phyloP scores from a whole-genome alignment of 1,284 basidiomycete genomes.

The Bjerkandera adusta region DNA sequence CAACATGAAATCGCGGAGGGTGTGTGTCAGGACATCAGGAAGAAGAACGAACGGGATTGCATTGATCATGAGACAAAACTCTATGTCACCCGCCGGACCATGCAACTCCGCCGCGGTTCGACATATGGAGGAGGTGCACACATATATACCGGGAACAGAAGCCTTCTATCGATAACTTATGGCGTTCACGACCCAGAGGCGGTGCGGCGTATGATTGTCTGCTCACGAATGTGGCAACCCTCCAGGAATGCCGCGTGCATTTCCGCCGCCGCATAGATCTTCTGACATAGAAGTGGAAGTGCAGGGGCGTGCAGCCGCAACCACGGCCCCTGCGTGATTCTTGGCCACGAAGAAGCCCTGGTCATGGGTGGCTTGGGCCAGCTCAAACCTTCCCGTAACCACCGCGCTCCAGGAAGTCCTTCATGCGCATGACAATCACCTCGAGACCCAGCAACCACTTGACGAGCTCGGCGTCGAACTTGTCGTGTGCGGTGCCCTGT shows the following conservation, averaged over 20 bases:
- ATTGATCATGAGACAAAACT: constrained; percentile 1
- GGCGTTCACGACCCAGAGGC: no score
- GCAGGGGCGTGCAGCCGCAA: not conserved
- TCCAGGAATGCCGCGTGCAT: constrained; percentile 1
- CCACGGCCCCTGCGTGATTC: not conserved
- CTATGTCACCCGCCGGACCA: no score
- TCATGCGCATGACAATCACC: constrained; percentile 64
- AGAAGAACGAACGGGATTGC: constrained; percentile 1
- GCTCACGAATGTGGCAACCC: no score
- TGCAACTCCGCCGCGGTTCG: no score
- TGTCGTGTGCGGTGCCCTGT: constrained; percentile 78
- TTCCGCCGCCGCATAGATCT: constrained; percentile 4
- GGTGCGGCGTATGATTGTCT: no score
- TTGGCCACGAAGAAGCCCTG: not conserved
- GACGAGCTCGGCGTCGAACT: constrained; percentile 69
- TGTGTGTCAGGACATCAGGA: constrained; percentile 3
- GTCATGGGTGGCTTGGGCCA: not conserved
- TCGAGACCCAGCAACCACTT: constrained; percentile 84
- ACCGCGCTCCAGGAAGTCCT: constrained; percentile 64
- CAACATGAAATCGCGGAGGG: constrained; percentile 3
- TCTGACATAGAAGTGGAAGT: constrained; percentile 9
- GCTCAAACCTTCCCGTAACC: constrained; percentile 60
- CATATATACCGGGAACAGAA: no score
- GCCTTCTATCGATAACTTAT: no score
- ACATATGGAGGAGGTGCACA: no score